Conservation (phyloP, 768 basidiomycete genomes). For the Xanthoconium stramineum region DNA sequence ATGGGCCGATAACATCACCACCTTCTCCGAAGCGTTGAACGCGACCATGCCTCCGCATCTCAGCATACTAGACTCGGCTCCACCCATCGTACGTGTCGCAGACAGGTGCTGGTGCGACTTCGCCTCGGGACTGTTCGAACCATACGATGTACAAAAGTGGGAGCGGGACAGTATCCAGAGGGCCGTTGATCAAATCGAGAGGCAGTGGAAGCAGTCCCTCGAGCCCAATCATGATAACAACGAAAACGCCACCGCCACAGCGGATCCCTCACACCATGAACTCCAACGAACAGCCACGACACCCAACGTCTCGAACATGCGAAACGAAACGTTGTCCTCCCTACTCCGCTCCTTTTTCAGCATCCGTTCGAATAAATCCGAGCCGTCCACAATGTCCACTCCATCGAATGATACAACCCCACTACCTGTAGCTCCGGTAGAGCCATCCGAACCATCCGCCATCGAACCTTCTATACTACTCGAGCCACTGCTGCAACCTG, state of each 20-base stretch:
- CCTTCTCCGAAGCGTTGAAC: slow-evolving; percentile 65
- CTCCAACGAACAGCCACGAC: slow-evolving; percentile 9
- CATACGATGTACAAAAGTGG: slow-evolving; percentile 76
- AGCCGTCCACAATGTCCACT: not conserved
- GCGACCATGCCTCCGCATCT: slow-evolving; percentile 42
- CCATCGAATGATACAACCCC: not conserved
- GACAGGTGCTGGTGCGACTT: slow-evolving; percentile 90
- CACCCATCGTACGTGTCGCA: slow-evolving; percentile 57
- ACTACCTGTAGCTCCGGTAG: slow-evolving; percentile 5
- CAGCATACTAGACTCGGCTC: slow-evolving; percentile 38
- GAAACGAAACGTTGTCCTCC: slow-evolving; percentile 21
- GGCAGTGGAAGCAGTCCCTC: slow-evolving; percentile 25
- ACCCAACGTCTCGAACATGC: not conserved
- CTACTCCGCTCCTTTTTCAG: slow-evolving; percentile 26
- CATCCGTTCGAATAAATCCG: slow-evolving; percentile 6
- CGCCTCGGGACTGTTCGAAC: slow-evolving; percentile 64
- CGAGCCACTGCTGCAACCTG: slow-evolving; percentile 31
- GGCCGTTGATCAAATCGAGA: slow-evolving; percentile 36
- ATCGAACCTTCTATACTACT: slow-evolving; percentile 12
- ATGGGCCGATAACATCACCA: slow-evolving; percentile 69
- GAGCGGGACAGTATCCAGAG: slow-evolving; percentile 61
- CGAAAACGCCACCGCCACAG: slow-evolving; percentile 26
- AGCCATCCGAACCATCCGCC: not conserved
- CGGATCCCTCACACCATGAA: slow-evolving; percentile 19
- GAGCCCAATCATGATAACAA: slow-evolving; percentile 22